phyloP scores from a whole-genome alignment of 2,329 filamentous ascomycete genomes.

The Aspergillus viridinutans region DNA sequence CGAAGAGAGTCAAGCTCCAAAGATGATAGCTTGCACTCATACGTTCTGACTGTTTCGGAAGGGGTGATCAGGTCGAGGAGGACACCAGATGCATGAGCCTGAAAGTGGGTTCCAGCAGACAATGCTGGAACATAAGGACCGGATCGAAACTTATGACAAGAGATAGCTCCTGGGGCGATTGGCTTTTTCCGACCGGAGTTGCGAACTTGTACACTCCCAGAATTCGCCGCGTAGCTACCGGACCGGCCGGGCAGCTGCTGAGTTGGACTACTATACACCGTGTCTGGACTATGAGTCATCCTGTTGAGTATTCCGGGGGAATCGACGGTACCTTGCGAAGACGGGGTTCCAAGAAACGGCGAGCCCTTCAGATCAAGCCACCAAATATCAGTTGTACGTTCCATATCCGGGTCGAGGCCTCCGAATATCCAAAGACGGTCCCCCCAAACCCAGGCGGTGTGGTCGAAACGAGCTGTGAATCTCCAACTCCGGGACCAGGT shows the following conservation, averaged over 20 bases:
- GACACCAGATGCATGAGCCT: slow-evolving; percentile 88
- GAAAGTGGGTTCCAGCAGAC: slow-evolving; percentile 88
- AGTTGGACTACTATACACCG: slow-evolving; percentile 33
- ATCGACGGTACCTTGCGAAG: slow-evolving; percentile 54
- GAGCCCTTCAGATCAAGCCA: slow-evolving; percentile 93
- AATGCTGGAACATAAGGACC: slow-evolving; percentile 83
- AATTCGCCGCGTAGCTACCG: slow-evolving; percentile 67
- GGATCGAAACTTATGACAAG: slow-evolving; percentile 82
- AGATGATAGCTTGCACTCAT: slow-evolving; percentile 86
- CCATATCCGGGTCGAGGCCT: slow-evolving; percentile 91
- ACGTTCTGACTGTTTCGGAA: slow-evolving; percentile 76
- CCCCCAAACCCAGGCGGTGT: slow-evolving; percentile 89
- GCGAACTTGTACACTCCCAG: slow-evolving; percentile 56
- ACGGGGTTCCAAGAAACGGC: slow-evolving; percentile 73
- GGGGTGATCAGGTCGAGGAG: slow-evolving; percentile 93
- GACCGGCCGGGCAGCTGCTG: slow-evolving; percentile 36
- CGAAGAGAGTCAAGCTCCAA: slow-evolving; percentile 80
- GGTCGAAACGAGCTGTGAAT: slow-evolving; percentile 91
- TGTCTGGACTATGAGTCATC: slow-evolving; percentile 37
- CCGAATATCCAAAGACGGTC: slow-evolving; percentile 96
- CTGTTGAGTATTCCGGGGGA: slow-evolving; percentile 28
- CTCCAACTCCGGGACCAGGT: slow-evolving; percentile 96
- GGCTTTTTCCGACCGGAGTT: slow-evolving; percentile 48
- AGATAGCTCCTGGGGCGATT: slow-evolving; percentile 79
- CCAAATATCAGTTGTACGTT: slow-evolving; percentile 92